phyloP scores from a whole-genome alignment of 352 stramenopile genomes.

The Proteromonas lacertae region DNA sequence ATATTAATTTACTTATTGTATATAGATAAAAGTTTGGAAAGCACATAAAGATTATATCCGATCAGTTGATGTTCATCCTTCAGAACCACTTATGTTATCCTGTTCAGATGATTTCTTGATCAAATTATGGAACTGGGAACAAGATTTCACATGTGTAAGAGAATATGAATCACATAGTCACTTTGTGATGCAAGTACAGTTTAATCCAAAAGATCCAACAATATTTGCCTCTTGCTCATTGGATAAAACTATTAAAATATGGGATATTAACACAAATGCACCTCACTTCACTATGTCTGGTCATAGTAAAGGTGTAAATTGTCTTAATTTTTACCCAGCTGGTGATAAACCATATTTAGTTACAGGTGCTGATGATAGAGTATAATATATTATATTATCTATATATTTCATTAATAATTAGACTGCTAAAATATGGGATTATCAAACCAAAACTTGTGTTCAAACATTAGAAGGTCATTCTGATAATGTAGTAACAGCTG shows the following conservation, averaged over 20 bases:
- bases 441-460: conserved; percentile 95
- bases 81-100: conserved; percentile 40
- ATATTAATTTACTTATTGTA: conserved; percentile 9
- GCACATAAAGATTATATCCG: conserved; percentile 96
- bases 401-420: no score
- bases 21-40: conserved; percentile 48
- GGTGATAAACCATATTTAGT: conserved; percentile 94
- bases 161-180: conserved; percentile 63
- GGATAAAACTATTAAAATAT: conserved; percentile 78
- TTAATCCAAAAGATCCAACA: conserved; percentile 96
- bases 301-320: conserved; percentile 90
- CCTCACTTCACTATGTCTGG: conserved; percentile 69
- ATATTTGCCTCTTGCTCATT: conserved; percentile 85
- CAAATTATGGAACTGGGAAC: conserved; percentile 93
- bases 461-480: conserved; percentile 88
- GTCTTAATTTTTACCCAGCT: conserved; percentile 87
- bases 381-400: conserved; percentile 4
- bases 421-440: conserved; percentile 97
- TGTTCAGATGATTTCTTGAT: conserved; percentile 92
- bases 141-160: conserved; percentile 29
- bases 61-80: conserved; percentile 72
- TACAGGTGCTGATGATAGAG: conserved; percentile 45
- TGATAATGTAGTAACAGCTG: conserved; percentile 85
- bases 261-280: conserved; percentile 46
- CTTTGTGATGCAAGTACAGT: conserved; percentile 99